phyloP scores from a whole-genome alignment of 306 rosid species.

The Casuarina glauca region DNA sequence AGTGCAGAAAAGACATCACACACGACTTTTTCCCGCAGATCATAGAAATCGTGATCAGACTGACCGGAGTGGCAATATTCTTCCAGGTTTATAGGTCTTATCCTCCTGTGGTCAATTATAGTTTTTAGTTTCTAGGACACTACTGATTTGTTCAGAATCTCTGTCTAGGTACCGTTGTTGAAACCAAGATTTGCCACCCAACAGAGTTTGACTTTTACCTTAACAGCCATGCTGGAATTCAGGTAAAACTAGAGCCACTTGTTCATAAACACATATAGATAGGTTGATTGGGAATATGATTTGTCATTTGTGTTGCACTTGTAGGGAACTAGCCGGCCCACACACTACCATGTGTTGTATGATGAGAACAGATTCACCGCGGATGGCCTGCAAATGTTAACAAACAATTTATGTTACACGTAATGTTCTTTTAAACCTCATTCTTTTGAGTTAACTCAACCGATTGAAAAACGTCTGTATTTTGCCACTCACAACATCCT shows the following conservation, averaged over 20 bases:
- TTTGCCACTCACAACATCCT: neutral
- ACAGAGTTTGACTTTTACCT: conserved; percentile 71
- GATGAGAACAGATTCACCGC: conserved; percentile 50
- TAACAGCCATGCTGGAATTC: conserved; percentile 85
- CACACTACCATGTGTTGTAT: conserved; percentile 45
- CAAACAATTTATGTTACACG: conserved; percentile 55
- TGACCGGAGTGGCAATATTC: conserved; percentile 69
- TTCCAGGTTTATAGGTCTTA: conserved; percentile 53
- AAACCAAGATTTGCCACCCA: conserved; percentile 62
- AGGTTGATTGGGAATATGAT: neutral
- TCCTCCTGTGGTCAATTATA: neutral
- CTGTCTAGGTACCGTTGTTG: conserved; percentile 74
- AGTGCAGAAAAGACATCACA: conserved; percentile 80
- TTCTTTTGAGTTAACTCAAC: neutral
- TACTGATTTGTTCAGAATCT: neutral
- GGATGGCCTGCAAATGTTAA: conserved; percentile 37
- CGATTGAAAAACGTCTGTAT: neutral
- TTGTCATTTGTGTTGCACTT: neutral
- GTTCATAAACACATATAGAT: neutral
- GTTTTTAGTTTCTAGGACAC: too few relatives aligned
- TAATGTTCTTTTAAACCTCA: neutral
- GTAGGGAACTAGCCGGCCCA: conserved; percentile 54
- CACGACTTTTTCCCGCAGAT: conserved; percentile 56
- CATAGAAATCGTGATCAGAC: conserved; percentile 16
- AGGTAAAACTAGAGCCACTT: conserved; percentile 29